Conservation (phyloP, 768 basidiomycete genomes). For the Rickenella mellea region DNA sequence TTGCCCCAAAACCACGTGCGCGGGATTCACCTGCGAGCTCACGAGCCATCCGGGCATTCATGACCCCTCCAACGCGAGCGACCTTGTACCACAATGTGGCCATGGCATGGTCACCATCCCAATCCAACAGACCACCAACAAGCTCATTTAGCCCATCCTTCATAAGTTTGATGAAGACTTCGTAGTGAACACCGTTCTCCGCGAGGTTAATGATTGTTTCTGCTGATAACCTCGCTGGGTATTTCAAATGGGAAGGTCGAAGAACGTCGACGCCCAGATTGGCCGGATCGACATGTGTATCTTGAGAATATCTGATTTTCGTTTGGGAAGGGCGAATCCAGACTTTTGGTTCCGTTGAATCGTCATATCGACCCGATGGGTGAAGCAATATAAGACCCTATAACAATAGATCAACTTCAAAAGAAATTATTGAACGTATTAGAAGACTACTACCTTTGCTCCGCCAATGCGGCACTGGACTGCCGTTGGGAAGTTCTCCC, state of each 20-base stretch:
- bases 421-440: neutral
- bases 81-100: neutral
- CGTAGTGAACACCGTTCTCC: slow-evolving; percentile 48
- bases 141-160: slow-evolving; percentile 14
- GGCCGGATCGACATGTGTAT: slow-evolving; percentile 26
- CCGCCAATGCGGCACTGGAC: slow-evolving; percentile 43
- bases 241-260: slow-evolving; percentile 36
- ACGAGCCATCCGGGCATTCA: neutral
- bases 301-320: slow-evolving; percentile 39
- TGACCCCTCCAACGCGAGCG: neutral
- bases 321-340: slow-evolving; percentile 56
- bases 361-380: slow-evolving; percentile 26
- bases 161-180: slow-evolving; percentile 25
- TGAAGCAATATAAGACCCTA: slow-evolving; percentile 41
- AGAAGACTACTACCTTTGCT: slow-evolving; percentile 25
- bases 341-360: slow-evolving; percentile 33
- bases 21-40: neutral
- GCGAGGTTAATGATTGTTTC: slow-evolving; percentile 57
- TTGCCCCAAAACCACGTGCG: neutral
- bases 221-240: slow-evolving; percentile 36
- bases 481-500: slow-evolving; percentile 33
- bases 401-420: neutral
- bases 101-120: slow-evolving; percentile 5
- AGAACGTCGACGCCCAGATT: slow-evolving; percentile 46
- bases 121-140: slow-evolving; percentile 16